phyloP scores from a whole-genome alignment of 2,329 filamentous ascomycete genomes.

The Penicillium psychrosexuale region DNA sequence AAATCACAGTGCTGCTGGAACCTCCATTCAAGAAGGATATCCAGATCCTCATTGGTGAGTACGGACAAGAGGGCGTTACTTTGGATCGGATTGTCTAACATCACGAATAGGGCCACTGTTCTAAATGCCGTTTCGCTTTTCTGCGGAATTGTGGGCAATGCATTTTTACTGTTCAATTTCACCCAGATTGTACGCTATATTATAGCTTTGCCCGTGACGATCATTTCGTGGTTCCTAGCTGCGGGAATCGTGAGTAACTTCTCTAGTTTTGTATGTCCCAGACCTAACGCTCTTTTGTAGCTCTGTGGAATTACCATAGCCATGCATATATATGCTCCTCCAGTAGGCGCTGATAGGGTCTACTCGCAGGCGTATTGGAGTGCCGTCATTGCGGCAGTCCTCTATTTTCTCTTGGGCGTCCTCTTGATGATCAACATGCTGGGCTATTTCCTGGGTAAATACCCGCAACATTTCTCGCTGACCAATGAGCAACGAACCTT shows the following conservation, averaged over 20 bases:
- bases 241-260: constrained; percentile 52
- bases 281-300: constrained; percentile 30
- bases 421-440: constrained; percentile 76
- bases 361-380: constrained; percentile 88
- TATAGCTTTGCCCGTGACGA: constrained; percentile 78
- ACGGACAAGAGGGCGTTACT: neutral
- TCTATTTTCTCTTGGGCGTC: constrained; percentile 76
- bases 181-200: constrained; percentile 74
- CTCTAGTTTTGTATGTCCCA: neutral
- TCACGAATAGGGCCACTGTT: constrained; percentile 57
- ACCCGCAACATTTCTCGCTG: constrained; percentile 72
- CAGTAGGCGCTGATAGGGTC: constrained; percentile 47
- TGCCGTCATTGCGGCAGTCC: constrained; percentile 70
- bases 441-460: constrained; percentile 71
- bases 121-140: constrained; percentile 76
- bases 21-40: constrained; percentile 53
- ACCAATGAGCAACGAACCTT: constrained; percentile 79
- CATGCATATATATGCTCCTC: constrained; percentile 60
- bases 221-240: constrained; percentile 70
- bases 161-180: constrained; percentile 84
- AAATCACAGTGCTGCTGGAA: constrained; percentile 46
- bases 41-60: constrained; percentile 67
- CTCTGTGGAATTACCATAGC: constrained; percentile 65
- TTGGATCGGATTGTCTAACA: neutral
- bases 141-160: constrained; percentile 73